Evolutionary conservation across 768 basidiomycete species (phyloP).

Genomic region (Auricularia heimuer): DNA sequence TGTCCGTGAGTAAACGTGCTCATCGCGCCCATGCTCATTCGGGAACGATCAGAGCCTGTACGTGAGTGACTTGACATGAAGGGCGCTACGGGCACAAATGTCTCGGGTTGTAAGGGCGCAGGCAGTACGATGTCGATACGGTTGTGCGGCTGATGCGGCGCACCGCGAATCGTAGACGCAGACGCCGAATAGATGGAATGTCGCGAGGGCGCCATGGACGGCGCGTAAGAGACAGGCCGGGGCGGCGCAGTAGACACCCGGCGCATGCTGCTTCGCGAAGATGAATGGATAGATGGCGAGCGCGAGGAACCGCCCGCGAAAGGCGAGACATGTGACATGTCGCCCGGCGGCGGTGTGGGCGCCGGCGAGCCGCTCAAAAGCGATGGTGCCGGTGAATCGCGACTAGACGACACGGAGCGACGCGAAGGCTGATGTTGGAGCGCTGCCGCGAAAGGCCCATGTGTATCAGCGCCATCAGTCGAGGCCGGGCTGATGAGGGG

Average conservation of each 20-base stretch:
- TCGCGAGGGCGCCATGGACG: background rate
- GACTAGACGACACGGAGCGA: background rate
- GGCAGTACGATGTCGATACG: conserved; percentile 62
- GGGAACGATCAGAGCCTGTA: background rate
- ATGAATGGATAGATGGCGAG: background rate
- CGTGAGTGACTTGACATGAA: background rate
- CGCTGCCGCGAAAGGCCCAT: background rate
- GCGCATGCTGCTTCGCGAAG: background rate
- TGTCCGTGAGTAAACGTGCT: background rate
- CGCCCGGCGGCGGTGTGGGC: background rate
- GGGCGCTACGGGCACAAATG: conserved; percentile 10
- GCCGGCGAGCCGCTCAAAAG: background rate
- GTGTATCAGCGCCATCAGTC: background rate
- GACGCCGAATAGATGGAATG: background rate
- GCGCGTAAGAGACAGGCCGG: background rate
- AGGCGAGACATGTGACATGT: background rate
- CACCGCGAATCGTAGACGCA: conserved; percentile 31
- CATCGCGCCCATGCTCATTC: background rate
- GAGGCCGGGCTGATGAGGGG: background rate
- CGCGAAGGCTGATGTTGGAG: background rate
- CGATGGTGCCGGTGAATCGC: background rate
- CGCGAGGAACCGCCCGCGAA: background rate
- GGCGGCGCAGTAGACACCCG: background rate
- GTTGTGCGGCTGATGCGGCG: conserved; percentile 52
- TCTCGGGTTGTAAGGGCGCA: conserved; percentile 43